phyloP scores from a whole-genome alignment of 805 yeast genomes.

The Candida krabiensis region DNA sequence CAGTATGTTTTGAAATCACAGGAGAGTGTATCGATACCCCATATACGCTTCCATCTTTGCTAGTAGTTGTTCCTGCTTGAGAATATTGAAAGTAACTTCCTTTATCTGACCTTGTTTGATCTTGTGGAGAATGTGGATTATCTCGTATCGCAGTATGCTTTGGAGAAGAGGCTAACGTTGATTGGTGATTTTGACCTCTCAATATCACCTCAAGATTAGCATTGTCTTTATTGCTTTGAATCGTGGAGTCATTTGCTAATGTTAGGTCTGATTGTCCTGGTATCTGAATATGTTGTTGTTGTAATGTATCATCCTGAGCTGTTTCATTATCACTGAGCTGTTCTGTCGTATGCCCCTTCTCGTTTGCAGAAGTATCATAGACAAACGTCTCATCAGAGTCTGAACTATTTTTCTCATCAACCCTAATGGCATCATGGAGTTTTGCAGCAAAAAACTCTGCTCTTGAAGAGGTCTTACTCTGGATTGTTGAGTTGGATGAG shows the following conservation, averaged over 20 bases:
- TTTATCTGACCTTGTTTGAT: neutral
- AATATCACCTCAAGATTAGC: slow-evolving; percentile 5
- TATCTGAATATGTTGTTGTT: slow-evolving; percentile 11
- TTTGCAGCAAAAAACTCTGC: slow-evolving; percentile 95
- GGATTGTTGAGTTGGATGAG: slow-evolving; percentile 25
- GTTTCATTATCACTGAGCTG: slow-evolving; percentile 27
- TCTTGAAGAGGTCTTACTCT: slow-evolving; percentile 62
- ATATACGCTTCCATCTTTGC: slow-evolving; percentile 9
- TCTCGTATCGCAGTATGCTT: neutral
- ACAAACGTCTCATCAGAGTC: slow-evolving; percentile 96
- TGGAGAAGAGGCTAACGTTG: neutral
- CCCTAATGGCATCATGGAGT: slow-evolving; percentile 91
- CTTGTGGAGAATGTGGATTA: neutral
- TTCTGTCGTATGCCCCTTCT: slow-evolving; percentile 4
- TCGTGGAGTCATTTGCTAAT: slow-evolving; percentile 6
- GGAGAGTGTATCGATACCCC: slow-evolving; percentile 15
- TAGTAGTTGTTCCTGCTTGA: slow-evolving; percentile 1
- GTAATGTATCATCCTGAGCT: slow-evolving; percentile 9
- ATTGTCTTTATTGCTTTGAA: slow-evolving; percentile 7
- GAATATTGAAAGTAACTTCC: neutral
- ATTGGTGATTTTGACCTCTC: slow-evolving; percentile 7
- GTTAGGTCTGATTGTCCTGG: slow-evolving; percentile 10
- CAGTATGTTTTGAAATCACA: slow-evolving; percentile 7
- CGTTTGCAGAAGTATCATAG: slow-evolving; percentile 57
- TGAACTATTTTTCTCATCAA: slow-evolving; percentile 63